phyloP scores from a whole-genome alignment of 2,329 filamentous ascomycete genomes.

The Stachybotrys chlorohalonatus region DNA sequence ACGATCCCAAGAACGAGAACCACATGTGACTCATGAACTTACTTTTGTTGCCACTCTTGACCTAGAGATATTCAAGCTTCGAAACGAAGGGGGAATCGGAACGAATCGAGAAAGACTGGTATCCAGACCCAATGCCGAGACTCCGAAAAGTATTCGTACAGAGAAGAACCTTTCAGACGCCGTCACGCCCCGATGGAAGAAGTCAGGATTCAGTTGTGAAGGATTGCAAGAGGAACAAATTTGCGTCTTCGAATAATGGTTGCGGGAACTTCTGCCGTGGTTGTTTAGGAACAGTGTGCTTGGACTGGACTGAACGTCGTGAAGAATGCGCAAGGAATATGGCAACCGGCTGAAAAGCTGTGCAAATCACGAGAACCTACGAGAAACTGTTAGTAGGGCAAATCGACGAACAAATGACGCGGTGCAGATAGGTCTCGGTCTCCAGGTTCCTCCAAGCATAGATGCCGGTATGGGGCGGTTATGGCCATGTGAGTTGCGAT shows the following conservation, averaged over 20 bases:
- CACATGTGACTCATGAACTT: background rate
- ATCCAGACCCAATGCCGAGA: conserved; percentile 26
- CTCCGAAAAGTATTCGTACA: conserved; percentile 27
- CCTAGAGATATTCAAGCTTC: conserved; percentile 15
- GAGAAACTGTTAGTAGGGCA: conserved; percentile 12
- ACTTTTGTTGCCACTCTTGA: background rate
- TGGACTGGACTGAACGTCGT: conserved; percentile 14
- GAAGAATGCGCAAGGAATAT: conserved; percentile 28
- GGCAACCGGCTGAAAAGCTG: conserved; percentile 28
- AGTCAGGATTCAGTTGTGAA: conserved; percentile 8
- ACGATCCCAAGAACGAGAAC: too few species aligned
- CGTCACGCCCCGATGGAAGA: conserved; percentile 25
- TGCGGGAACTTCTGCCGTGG: background rate
- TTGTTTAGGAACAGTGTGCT: background rate
- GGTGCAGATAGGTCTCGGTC: background rate
- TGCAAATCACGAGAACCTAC: conserved; percentile 31
- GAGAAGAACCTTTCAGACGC: conserved; percentile 28
- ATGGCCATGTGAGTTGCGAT: too few species aligned
- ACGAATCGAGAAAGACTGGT: conserved; percentile 24
- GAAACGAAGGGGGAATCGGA: conserved; percentile 18
- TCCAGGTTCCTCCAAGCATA: too few species aligned
- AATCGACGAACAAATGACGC: background rate
- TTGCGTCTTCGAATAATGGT: background rate
- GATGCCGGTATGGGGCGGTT: too few species aligned
- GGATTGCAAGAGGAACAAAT: background rate